Base-by-base conservation (phyloP, 169 alveolate species). In the Plasmodium vinckei region DNA sequence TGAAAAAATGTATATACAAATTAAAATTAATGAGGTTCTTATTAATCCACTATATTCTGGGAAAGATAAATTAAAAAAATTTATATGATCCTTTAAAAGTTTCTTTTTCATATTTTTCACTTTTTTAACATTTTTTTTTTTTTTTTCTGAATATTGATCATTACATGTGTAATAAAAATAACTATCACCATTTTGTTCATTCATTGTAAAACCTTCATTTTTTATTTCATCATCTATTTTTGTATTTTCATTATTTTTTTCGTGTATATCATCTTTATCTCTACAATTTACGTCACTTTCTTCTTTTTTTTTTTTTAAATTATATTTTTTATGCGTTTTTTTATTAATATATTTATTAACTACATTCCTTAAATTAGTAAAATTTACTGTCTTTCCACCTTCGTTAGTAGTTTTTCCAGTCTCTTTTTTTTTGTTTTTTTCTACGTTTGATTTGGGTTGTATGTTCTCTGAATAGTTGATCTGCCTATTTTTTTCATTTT, bases 1-100 rank as follows among this genome's bases (percentile, higher is more conserved):
- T 65, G 96, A 88, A 63, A 96, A 93, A 27, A 96, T 93, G n/a
- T 75, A 89, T 49, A 95, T 91, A 21, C 96, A 72, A 49, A 94
- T 49, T 63, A 93, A 68, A 10, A 96, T 79, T 15, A 93, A 94
- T 13, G 95, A 70, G 53, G 95, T 90, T 51, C 98, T 87, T 5
- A 93, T 91, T 39, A 69, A 64, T 0, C 96, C 96, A 70, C 94
- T 89, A 19, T 82, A 87, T 67, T 93, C 96, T 7, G 79, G 87
- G n/a, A 89, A 87, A 13, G 92, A 89, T 65, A 87, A 87, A 47
- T 73, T 65, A 33, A 82, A 60, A 0, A 82, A 82, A 49, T 82
- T 82, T 25, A 82, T 21, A 56, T 82, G 90, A 15, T 82, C 72
- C 47, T 59, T 54, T n/a, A 82, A 60, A 19, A 82, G 44, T 42